A percentile compares a stretch with the other conserved stretches of the same genome.
phyloP scores from a whole-genome alignment of 345 rosid species.

The Eutrema yunnanense region DNA sequence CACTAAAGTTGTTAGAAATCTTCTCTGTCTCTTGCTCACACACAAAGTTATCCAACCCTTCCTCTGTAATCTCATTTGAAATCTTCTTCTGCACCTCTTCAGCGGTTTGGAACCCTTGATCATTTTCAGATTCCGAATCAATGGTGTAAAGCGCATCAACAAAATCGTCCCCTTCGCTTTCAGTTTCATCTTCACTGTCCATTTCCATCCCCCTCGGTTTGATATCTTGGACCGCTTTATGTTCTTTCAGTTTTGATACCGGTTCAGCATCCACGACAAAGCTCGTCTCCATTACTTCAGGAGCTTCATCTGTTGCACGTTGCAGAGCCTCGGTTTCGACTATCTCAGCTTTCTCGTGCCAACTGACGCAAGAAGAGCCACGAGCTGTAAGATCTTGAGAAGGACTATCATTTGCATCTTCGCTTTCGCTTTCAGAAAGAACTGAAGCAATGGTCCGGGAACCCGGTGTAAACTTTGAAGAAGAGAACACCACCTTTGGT shows the following conservation, averaged over 20 bases:
- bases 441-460: constrained; percentile 39
- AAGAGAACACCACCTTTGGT: constrained; percentile 28
- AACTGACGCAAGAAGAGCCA: constrained; percentile 43
- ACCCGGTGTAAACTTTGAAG: constrained; percentile 35
- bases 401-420: constrained; percentile 32
- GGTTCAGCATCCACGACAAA: constrained; percentile 17
- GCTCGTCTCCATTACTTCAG: not conserved
- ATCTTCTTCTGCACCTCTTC: not conserved
- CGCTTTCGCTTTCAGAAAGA: constrained; percentile 36
- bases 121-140: constrained; percentile 63
- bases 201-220: constrained; percentile 8
- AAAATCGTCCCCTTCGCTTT: constrained; percentile 69
- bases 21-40: constrained; percentile 11
- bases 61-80: constrained; percentile 15
- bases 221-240: constrained; percentile 39
- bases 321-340: constrained; percentile 35
- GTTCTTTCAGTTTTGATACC: constrained; percentile 25
- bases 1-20: not conserved
- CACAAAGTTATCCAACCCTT: not conserved
- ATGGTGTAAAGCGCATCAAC: constrained; percentile 92
- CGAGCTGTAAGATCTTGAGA: constrained; percentile 37
- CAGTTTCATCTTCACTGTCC: constrained; percentile 44
- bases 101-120: constrained; percentile 20
- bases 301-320: constrained; percentile 25
- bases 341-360: constrained; percentile 83